These are phyloP conservation scores for Leccinum griseonigrum DNA, from an alignment of 1,284 basidiomycete species.

Conservation along the genomic window DNA sequence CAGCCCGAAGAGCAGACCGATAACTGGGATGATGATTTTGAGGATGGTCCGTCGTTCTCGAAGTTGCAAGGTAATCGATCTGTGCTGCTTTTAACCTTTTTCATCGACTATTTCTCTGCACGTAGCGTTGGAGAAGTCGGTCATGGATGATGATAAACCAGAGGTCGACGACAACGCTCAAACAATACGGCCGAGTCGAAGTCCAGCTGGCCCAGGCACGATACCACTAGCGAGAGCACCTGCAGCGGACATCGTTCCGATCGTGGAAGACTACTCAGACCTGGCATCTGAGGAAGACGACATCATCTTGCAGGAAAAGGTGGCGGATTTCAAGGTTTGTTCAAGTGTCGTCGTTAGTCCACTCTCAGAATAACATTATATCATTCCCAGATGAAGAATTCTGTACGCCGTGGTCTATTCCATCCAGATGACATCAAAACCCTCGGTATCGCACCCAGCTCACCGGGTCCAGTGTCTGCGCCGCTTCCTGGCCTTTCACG, in stretches of 20 bases:
- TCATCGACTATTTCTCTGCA: constrained; percentile 1
- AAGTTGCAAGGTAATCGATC: constrained; percentile 67
- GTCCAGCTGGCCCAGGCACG: constrained; percentile 51
- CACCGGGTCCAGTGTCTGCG: constrained; percentile 60
- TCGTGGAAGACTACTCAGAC: constrained; percentile 90
- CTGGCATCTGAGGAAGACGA: constrained; percentile 75
- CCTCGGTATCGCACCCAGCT: constrained; percentile 47
- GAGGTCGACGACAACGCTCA: constrained; percentile 71
- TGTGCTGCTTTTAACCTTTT: background rate
- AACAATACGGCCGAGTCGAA: constrained; percentile 72
- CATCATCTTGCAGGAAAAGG: constrained; percentile 66
- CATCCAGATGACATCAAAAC: constrained; percentile 87
- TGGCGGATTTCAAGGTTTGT: constrained; percentile 76
- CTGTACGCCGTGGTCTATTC: constrained; percentile 70
- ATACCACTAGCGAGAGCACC: constrained; percentile 61
- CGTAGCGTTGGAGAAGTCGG: constrained; percentile 60
- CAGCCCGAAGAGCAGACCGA: constrained; percentile 82
- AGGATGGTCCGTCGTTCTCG: constrained; percentile 85
- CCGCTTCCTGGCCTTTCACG: constrained; percentile 53
- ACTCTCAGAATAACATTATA: constrained; percentile 1
- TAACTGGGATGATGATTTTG: constrained; percentile 98
- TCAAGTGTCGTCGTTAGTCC: background rate
- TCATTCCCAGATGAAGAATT: constrained; percentile 60
- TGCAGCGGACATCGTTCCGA: constrained; percentile 55
- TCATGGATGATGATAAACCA: constrained; percentile 58